Percentiles rank a stretch among this genome's conserved stretches.
Evolutionary conservation across 2,329 filamentous ascomycete genomes (phyloP).

Genomic region (Nothomitra cinnamomea): DNA sequence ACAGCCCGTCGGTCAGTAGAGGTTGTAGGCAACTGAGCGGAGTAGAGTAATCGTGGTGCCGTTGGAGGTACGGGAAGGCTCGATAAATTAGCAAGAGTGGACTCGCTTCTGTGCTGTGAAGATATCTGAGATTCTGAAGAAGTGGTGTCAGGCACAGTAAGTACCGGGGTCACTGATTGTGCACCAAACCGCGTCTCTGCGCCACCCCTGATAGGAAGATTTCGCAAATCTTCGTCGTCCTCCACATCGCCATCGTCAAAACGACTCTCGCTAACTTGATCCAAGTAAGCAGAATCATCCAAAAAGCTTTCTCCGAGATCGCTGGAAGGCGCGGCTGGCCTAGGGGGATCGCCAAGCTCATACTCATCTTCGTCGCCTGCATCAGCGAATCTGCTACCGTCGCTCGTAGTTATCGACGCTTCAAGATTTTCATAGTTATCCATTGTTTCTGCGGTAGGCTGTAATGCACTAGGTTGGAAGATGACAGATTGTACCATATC

Average conservation of each 20-base stretch:
- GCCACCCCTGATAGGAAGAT: background rate
- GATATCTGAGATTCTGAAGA: background rate
- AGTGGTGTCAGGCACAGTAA: background rate
- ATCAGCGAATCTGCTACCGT: conserved; percentile 26
- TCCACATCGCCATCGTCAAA: conserved; percentile 13
- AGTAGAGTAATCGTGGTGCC: background rate
- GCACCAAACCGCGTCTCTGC: background rate
- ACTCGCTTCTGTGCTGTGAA: background rate
- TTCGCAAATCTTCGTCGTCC: conserved; percentile 15
- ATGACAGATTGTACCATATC: conserved; percentile 1
- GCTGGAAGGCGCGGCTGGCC: conserved; percentile 5
- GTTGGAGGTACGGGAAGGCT: background rate
- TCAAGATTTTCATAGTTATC: conserved; percentile 1
- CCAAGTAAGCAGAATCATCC: conserved; percentile 16
- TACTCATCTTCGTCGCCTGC: conserved; percentile 21
- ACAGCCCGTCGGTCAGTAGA: background rate
- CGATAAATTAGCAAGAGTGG: background rate
- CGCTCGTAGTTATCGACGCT: conserved; percentile 11
- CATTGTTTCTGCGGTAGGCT: background rate
- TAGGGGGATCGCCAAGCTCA: background rate
- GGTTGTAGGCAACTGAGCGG: background rate
- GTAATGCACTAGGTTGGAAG: background rate
- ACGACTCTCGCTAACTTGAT: conserved; percentile 18
- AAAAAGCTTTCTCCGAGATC: conserved; percentile 11
- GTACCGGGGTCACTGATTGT: background rate